Evolutionary conservation across 257 asterid genomes (phyloP).

Genomic region (Hygrophila difformis): DNA sequence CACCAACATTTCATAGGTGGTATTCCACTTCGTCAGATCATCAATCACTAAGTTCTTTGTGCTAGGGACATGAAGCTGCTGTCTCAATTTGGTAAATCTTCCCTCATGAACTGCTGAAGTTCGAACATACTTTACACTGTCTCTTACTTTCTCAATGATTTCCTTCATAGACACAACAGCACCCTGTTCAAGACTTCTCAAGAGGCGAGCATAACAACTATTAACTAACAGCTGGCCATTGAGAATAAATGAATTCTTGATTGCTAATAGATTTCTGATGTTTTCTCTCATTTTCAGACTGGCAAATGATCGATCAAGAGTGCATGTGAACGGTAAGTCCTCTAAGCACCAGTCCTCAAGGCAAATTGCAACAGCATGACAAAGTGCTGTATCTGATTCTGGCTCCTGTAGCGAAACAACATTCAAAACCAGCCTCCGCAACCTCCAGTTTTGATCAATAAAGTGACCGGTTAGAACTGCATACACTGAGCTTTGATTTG

Average conservation of each 20-base stretch:
- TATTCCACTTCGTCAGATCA: slow-evolving; percentile 62
- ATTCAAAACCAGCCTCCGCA: slow-evolving; percentile 52
- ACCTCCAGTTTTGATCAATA: slow-evolving; percentile 63
- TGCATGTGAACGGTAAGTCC: slow-evolving; percentile 45
- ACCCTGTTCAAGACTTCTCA: slow-evolving; percentile 53
- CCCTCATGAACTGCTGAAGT: slow-evolving; percentile 41
- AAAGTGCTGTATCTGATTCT: slow-evolving; percentile 52
- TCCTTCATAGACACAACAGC: slow-evolving; percentile 34
- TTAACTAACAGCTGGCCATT: slow-evolving; percentile 61
- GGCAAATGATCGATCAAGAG: slow-evolving; percentile 31
- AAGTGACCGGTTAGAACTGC: slow-evolving; percentile 61
- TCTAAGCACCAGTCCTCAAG: slow-evolving; percentile 59
- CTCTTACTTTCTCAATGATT: slow-evolving; percentile 51
- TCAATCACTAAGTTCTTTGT: slow-evolving; percentile 46
- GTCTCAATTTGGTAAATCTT: slow-evolving; percentile 42
- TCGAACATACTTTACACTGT: slow-evolving; percentile 60
- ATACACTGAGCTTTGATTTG: slow-evolving; percentile 47
- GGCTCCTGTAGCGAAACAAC: slow-evolving; percentile 37
- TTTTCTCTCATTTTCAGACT: slow-evolving; percentile 32
- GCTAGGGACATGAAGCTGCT: slow-evolving; percentile 80
- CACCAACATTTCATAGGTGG: slow-evolving; percentile 76
- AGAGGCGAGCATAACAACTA: slow-evolving; percentile 53
- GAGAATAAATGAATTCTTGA: slow-evolving; percentile 37
- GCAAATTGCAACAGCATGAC: slow-evolving; percentile 46
- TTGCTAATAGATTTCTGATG: slow-evolving; percentile 44